Evolutionary conservation across 768 basidiomycete species (phyloP).

Genomic region (Kwoniella mangroviensis): DNA sequence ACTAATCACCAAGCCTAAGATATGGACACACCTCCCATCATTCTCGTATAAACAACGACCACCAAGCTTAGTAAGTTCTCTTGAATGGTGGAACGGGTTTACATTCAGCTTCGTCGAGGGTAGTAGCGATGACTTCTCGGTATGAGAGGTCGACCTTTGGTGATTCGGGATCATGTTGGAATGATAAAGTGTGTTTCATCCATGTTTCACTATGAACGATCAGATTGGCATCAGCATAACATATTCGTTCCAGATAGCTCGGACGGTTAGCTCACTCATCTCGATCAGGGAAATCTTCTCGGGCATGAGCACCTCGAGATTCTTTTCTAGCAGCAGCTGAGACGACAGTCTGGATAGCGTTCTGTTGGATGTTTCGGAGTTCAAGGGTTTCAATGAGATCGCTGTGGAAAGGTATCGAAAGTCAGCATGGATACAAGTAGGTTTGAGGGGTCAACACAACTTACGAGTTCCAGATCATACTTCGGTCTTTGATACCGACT

Average conservation of each 20-base stretch:
- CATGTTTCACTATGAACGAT: constrained; percentile 44
- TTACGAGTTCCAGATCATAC: constrained; percentile 99
- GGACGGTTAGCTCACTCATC: constrained; percentile 66
- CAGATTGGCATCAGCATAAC: not conserved
- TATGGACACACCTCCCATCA: too few species aligned
- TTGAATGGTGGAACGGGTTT: constrained; percentile 97
- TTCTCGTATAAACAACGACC: not conserved
- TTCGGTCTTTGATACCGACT: constrained; percentile 95
- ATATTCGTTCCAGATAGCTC: too few species aligned
- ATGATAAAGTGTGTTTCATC: constrained; percentile 75
- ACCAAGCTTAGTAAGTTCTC: constrained; percentile 46
- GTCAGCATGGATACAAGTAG: too few species aligned
- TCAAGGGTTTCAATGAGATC: constrained; percentile 97
- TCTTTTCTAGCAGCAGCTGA: constrained; percentile 83
- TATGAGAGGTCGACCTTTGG: constrained; percentile 90
- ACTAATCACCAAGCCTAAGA: too few species aligned
- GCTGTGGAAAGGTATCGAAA: constrained; percentile 58
- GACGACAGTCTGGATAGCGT: constrained; percentile 92
- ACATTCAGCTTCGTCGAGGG: constrained; percentile 95
- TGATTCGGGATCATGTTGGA: constrained; percentile 74
- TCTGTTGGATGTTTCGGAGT: constrained; percentile 91
- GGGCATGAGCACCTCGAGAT: constrained; percentile 97
- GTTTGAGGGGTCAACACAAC: constrained; percentile 51
- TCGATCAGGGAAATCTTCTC: constrained; percentile 98
- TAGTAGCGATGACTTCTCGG: constrained; percentile 79